Conservation (phyloP, 2,329 filamentous ascomycete species). For the Fusarium foetens region DNA sequence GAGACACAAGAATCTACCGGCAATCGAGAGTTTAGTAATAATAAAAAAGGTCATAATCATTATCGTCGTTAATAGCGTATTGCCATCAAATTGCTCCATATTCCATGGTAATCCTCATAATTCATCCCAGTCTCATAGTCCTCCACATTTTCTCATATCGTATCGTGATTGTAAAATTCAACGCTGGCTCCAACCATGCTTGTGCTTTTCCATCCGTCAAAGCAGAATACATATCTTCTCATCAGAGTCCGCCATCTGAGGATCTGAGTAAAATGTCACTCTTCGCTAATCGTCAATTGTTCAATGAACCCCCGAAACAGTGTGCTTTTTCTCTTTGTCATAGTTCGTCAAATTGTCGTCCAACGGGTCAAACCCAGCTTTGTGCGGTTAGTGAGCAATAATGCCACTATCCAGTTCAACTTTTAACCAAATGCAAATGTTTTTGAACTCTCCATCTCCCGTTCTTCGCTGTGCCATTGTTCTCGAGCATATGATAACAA, state of each 20-base stretch:
- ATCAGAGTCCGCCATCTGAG: not conserved
- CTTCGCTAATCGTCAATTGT: conserved; percentile 25
- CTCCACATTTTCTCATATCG: conserved; percentile 22
- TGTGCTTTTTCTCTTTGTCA: conserved; percentile 30
- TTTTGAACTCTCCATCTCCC: not conserved
- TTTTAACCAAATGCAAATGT: conserved; percentile 14
- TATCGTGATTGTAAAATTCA: conserved; percentile 31
- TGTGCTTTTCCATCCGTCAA: conserved; percentile 22
- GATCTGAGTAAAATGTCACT: not conserved
- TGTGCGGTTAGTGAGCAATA: conserved; percentile 1
- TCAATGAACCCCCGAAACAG: not conserved
- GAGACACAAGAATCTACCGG: not conserved
- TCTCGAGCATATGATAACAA: not conserved
- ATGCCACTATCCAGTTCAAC: conserved; percentile 7
- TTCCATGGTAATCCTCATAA: conserved; percentile 31
- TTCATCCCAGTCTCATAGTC: conserved; percentile 29
- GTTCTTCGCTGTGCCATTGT: not conserved
- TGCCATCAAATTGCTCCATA: conserved; percentile 38
- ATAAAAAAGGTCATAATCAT: conserved; percentile 40
- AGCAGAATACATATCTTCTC: conserved; percentile 8
- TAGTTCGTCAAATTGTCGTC: conserved; percentile 32
- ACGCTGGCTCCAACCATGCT: conserved; percentile 39
- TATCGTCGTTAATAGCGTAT: conserved; percentile 42
- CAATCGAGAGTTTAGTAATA: not conserved
- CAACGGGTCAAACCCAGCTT: not conserved